Evolutionary conservation across 768 basidiomycete species (phyloP), one percentile per base, ranked within the genome.

Genomic region (Chalciporus pseudorubinellus): DNA sequence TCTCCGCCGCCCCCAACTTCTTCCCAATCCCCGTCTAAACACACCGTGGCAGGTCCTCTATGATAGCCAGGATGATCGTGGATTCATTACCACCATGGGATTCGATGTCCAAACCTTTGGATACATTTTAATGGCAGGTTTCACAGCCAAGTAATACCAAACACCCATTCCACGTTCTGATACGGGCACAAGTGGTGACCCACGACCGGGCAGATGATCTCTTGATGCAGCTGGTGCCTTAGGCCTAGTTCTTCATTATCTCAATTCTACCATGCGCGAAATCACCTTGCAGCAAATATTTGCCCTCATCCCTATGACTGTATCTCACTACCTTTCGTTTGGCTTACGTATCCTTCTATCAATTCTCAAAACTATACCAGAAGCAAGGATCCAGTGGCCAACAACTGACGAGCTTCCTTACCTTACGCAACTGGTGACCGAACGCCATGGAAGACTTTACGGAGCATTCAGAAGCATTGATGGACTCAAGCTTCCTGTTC

Each of bases 61-160:
- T 36, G 45, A 52, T 0, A 68, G 65, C 34, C 57, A 48, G 10
- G 64, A 62, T 52, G 69, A 77, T 48, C 53, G 69, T 4, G 74
- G 72, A 6, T 77, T 69, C 53, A 78, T 79, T 29, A 77, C 72
- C 0, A 79, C 73, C 0, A 76, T 76, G 74, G 72, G 74, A 1
- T 68, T 76, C 51, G 65, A 76, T 69, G 63, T 69, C 3, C 47
- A 13, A 1, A 75, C 72, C 0, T 77, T 77, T 53, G 4, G 65
- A 3, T 56, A 58, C 22, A 62, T 79, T 8, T 54, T 77, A 1
- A 39, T 43, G 0, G 50, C 48, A 6, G 72, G 75, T 3, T 77
- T 77, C 60, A 61, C 51, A 6, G 36, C 44, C 6, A 7, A 8
- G 0, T 63, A 63, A 63, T 18, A 61, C 19, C 22, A 43, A 2